A percentile compares a stretch with the other conserved stretches of the same genome.
These are phyloP conservation scores for Hyphodiscus sp. DNA, from an alignment of 2,329 filamentous ascomycete species.

Conservation along the genomic window DNA sequence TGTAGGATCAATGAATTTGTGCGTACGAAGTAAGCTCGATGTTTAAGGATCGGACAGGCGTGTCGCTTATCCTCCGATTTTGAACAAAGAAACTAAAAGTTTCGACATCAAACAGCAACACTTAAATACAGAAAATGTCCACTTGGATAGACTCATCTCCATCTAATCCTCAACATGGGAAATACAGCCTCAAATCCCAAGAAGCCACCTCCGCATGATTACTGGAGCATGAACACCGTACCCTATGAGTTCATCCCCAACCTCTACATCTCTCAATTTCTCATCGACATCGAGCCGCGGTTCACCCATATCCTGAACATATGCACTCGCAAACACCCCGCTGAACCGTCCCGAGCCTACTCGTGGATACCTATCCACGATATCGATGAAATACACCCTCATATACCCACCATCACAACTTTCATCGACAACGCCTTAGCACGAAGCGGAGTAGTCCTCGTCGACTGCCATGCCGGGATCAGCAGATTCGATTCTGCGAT, in stretches of 20 bases:
- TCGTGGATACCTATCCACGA: constrained; percentile 6
- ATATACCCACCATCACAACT: constrained; percentile 6
- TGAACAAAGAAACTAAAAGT: too few species aligned
- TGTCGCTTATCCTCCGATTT: too few species aligned
- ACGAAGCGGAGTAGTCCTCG: not conserved
- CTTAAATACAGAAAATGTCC: too few species aligned
- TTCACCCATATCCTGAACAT: constrained; percentile 5
- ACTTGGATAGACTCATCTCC: too few species aligned
- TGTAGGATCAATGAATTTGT: too few species aligned
- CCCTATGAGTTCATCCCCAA: constrained; percentile 1
- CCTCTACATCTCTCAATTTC: constrained; percentile 5
- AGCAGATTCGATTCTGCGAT: constrained; percentile 7
- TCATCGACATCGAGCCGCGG: not conserved
- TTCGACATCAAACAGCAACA: too few species aligned
- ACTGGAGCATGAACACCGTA: too few species aligned
- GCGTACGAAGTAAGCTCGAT: too few species aligned
- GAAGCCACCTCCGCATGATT: too few species aligned
- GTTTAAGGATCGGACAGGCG: too few species aligned
- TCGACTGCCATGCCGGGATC: constrained; percentile 4
- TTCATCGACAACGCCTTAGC: constrained; percentile 7
- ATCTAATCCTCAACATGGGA: too few species aligned
- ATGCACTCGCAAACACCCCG: not conserved
- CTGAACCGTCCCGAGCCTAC: not conserved
- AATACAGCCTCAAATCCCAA: too few species aligned
- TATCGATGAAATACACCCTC: constrained; percentile 12